Conservation (phyloP, 129 eudicot species). For the Tagetes erecta region DNA sequence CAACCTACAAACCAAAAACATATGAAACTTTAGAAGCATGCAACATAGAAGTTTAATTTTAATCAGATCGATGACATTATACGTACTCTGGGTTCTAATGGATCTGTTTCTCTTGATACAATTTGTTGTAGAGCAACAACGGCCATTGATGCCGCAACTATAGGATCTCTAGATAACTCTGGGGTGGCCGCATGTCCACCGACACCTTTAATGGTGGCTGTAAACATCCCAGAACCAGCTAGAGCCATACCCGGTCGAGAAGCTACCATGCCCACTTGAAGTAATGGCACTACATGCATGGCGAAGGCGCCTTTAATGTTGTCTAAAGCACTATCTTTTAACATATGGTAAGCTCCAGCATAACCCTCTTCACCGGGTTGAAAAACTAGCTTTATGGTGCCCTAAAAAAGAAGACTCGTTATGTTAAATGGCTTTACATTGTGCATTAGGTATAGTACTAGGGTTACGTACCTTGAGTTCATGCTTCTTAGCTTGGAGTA, state of each 20-base stretch:
- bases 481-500: slow-evolving; percentile 47
- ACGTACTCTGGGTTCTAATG: slow-evolving; percentile 57
- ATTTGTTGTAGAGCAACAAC: slow-evolving; percentile 65
- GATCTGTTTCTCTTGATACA: slow-evolving; percentile 67
- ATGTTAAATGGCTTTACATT: no score
- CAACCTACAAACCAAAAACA: slow-evolving; percentile 37
- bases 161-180: slow-evolving; percentile 52
- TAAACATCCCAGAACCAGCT: slow-evolving; percentile 61
- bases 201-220: slow-evolving; percentile 46
- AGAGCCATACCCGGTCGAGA: slow-evolving; percentile 59
- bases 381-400: slow-evolving; percentile 63
- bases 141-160: slow-evolving; percentile 58
- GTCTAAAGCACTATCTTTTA: slow-evolving; percentile 52
- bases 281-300: slow-evolving; percentile 48
- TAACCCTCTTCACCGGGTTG: slow-evolving; percentile 75
- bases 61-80: no score
- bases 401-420: slow-evolving; percentile 23
- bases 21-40: background rate
- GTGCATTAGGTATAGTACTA: background rate
- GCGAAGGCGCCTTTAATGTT: slow-evolving; percentile 49
- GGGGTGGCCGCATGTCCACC: slow-evolving; percentile 71
- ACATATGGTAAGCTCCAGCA: slow-evolving; percentile 68
- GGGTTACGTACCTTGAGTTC: slow-evolving; percentile 46
- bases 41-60: slow-evolving; percentile 16
- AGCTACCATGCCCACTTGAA: slow-evolving; percentile 51